Evolutionary conservation across 1,284 basidiomycete species (phyloP).

Genomic region (Ceratobasidium sp.): DNA sequence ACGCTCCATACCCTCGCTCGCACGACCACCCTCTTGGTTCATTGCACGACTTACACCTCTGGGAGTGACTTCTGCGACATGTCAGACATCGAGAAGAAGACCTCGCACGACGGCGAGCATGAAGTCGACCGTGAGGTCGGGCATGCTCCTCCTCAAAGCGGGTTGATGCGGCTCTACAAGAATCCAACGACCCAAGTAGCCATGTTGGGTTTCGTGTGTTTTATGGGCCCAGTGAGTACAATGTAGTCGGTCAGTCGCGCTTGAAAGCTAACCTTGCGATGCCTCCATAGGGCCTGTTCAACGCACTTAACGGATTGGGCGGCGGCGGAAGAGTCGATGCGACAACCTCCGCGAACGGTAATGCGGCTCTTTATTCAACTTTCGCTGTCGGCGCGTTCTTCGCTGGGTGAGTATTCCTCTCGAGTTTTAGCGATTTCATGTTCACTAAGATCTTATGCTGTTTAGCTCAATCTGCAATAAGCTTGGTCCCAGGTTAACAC

Average conservation of each 20-base stretch:
- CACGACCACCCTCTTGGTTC: slow-evolving; percentile 35
- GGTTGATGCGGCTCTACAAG: slow-evolving; percentile 60
- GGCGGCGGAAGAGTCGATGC: slow-evolving; percentile 76
- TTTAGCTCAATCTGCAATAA: slow-evolving; percentile 79
- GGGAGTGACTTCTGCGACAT: slow-evolving; percentile 14
- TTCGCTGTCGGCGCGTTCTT: slow-evolving; percentile 64
- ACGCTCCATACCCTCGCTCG: slow-evolving; percentile 29
- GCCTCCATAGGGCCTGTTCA: slow-evolving; percentile 57
- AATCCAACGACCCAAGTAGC: slow-evolving; percentile 65
- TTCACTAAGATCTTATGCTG: too few relatives aligned
- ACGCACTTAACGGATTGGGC: slow-evolving; percentile 64
- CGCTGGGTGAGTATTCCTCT: slow-evolving; percentile 48
- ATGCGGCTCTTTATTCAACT: slow-evolving; percentile 75
- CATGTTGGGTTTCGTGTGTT: slow-evolving; percentile 76
- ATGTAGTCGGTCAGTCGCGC: not conserved
- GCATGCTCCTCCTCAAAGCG: slow-evolving; percentile 21
- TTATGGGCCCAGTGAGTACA: slow-evolving; percentile 63
- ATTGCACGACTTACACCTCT: not conserved
- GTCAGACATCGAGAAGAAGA: slow-evolving; percentile 40
- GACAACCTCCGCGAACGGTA: slow-evolving; percentile 71
- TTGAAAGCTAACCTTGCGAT: not conserved
- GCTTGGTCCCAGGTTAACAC: slow-evolving; percentile 78
- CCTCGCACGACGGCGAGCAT: slow-evolving; percentile 15
- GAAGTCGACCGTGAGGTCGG: slow-evolving; percentile 22
- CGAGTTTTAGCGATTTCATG: too few relatives aligned